Percentiles rank a stretch among this genome's conserved stretches.
These are phyloP conservation scores for Thelonectria olida DNA, from an alignment of 2,329 filamentous ascomycete species.

Conservation along the genomic window DNA sequence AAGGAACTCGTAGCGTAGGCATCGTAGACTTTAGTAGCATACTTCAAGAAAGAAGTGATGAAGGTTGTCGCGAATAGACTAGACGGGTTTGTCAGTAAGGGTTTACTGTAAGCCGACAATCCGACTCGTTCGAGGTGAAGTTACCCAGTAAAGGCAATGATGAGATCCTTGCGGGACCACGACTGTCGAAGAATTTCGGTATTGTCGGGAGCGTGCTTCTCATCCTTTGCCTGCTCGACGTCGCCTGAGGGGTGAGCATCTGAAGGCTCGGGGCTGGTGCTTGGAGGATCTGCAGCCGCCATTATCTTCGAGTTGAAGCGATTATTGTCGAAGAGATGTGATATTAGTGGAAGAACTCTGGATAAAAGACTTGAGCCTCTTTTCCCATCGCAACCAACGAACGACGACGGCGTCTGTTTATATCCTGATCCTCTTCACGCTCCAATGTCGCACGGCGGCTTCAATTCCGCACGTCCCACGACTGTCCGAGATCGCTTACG, in stretches of 20 bases:
- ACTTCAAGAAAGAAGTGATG: conserved; percentile 42
- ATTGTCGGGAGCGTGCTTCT: conserved; percentile 7
- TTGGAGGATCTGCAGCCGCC: conserved; percentile 12
- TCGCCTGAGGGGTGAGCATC: conserved; percentile 26
- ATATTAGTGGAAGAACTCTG: not conserved
- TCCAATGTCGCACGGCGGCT: not conserved
- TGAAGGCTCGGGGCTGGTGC: conserved; percentile 1
- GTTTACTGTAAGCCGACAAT: not conserved
- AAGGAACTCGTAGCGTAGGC: conserved; percentile 51
- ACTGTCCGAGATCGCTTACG: conserved; percentile 16
- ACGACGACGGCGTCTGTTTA: not conserved
- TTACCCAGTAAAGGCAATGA: conserved; percentile 37
- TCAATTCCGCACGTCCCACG: conserved; percentile 24
- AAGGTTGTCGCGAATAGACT: conserved; percentile 45
- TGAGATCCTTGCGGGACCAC: conserved; percentile 38
- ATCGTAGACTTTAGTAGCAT: conserved; percentile 44
- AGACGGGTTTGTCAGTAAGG: not conserved
- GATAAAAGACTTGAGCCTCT: not conserved
- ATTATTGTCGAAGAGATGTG: not conserved
- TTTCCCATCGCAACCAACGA: not conserved
- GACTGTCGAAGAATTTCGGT: conserved; percentile 34
- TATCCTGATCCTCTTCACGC: conserved; percentile 8
- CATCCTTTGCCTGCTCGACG: conserved; percentile 19
- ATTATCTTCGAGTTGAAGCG: conserved; percentile 10
- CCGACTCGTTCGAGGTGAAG: not conserved